These are phyloP conservation scores for Sclerotiophoma versabilis DNA, from an alignment of 2,329 filamentous ascomycete genomes.

Conservation along the genomic window DNA sequence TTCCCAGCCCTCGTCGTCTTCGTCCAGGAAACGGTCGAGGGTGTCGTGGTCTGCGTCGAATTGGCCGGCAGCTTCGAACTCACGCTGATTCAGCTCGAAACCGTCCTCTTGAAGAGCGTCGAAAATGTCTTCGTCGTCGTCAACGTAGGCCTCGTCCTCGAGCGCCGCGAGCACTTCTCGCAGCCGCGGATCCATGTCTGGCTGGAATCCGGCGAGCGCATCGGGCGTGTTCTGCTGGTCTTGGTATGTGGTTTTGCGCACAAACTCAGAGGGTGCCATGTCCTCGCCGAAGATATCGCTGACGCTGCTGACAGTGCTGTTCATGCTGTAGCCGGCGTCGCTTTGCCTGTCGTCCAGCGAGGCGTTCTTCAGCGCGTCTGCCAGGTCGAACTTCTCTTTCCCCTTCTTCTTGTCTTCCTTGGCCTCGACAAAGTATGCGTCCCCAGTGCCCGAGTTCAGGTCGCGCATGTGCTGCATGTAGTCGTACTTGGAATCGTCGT, in stretches of 20 bases:
- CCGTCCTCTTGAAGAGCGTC: slow-evolving; percentile 72
- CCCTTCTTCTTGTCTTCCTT: slow-evolving; percentile 73
- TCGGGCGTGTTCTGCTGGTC: slow-evolving; percentile 93
- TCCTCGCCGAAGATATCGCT: slow-evolving; percentile 73
- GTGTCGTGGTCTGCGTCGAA: slow-evolving; percentile 37
- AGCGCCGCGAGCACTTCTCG: slow-evolving; percentile 91
- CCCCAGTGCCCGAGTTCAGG: slow-evolving; percentile 68
- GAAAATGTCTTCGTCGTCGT: slow-evolving; percentile 84
- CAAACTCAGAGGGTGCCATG: slow-evolving; percentile 79
- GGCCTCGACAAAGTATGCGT: slow-evolving; percentile 83
- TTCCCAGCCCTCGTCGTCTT: slow-evolving; percentile 86
- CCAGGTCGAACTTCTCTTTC: slow-evolving; percentile 74
- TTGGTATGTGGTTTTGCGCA: slow-evolving; percentile 81
- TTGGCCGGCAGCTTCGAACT: slow-evolving; percentile 72
- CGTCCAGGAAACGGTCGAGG: slow-evolving; percentile 57
- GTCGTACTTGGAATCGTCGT: slow-evolving; percentile 93
- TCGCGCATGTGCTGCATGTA: slow-evolving; percentile 99
- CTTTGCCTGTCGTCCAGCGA: slow-evolving; percentile 52
- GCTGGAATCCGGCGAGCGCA: slow-evolving; percentile 89
- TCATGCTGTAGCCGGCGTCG: slow-evolving; percentile 53
- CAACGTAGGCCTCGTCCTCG: slow-evolving; percentile 94
- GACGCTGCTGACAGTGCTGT: slow-evolving; percentile 50
- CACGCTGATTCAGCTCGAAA: slow-evolving; percentile 76
- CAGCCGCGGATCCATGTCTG: slow-evolving; percentile 94
- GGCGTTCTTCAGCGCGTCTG: slow-evolving; percentile 75